Evolutionary conservation across 2,329 filamentous ascomycete species (phyloP), one percentile per base, ranked within the genome.

Genomic region (Aspergillus aculeatus): DNA sequence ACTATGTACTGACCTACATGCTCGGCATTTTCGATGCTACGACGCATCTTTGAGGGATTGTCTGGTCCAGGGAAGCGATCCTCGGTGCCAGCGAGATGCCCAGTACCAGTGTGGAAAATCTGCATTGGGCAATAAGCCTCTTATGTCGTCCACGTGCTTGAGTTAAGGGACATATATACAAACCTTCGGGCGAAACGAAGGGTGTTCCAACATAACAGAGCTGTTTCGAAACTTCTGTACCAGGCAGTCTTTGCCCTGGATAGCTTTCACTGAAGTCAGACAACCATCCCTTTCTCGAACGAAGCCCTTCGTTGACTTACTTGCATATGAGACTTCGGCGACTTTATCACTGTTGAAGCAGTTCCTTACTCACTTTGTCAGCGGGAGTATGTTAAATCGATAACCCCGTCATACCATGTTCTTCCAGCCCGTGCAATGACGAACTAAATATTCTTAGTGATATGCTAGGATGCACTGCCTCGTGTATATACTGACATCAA

Each of bases 201-300:
- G 82, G 11, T 87, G 85, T 76, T 98, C 93, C 0, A 94, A 82
- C 92, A 98, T 97, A 31, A 99, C 92, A 0, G 92, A 94, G 44
- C 92, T 96, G 79, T 99, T 99, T 38, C 95, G 88, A 71, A 99
- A 99, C 73, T 98, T 97, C 74, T 96, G 90, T 6, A 97, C 86
- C 0, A 98, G 82, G 64, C 91, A 94, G 71, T 96, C 92, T 64
- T 89, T 89, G 50, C 95, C 95, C 79, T 99, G 95, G 61, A 96
- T 94, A 12, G 93, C 90, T 92, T 59, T 47, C 52, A 38, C 55
- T 21, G 12, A 10, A 58, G 54, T 79, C 57, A 79, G 70, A 51
- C 64, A 56, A 47, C 62, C n/a, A 35, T 32, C 50, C 48, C 7
- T 12, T 19, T n/a, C 21, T 35, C 32, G 53, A 35, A 26, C 7